These are phyloP conservation scores for Anisogramma anomala DNA, from an alignment of 2,329 filamentous ascomycete genomes.

Conservation along the genomic window DNA sequence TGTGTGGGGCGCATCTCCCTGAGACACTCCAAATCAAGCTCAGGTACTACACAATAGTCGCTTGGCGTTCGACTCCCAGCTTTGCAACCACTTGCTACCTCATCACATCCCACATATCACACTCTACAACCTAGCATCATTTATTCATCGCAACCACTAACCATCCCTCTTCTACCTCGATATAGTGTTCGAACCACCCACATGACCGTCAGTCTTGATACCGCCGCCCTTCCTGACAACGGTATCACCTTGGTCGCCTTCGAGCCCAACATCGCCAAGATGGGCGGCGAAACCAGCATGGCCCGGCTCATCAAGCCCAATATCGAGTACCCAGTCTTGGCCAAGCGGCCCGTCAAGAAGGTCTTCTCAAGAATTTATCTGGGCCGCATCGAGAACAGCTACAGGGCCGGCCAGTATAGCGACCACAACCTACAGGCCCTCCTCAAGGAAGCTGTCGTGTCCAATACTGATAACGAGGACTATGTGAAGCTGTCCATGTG, in stretches of 20 bases:
- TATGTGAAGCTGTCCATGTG: constrained; percentile 79
- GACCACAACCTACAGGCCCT: constrained; percentile 57
- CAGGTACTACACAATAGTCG: neutral
- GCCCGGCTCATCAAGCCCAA: constrained; percentile 31
- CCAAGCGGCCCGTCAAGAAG: constrained; percentile 52
- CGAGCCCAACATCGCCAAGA: constrained; percentile 23
- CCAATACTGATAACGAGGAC: constrained; percentile 44
- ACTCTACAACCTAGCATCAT: too few species aligned
- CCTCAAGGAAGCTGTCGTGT: constrained; percentile 54
- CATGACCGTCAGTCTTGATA: neutral
- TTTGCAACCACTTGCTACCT: too few species aligned
- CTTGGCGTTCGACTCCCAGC: neutral
- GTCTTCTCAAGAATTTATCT: constrained; percentile 78
- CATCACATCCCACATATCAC: too few species aligned
- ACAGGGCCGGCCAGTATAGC: constrained; percentile 65
- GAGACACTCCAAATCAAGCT: too few species aligned
- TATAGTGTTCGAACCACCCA: neutral
- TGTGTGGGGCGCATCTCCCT: constrained; percentile 4
- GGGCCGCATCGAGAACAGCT: constrained; percentile 73
- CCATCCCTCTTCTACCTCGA: neutral
- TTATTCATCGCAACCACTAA: constrained; percentile 7
- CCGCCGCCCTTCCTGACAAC: neutral
- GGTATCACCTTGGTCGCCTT: neutral
- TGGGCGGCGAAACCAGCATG: constrained; percentile 36
- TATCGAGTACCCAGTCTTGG: constrained; percentile 41